These are phyloP conservation scores for Aspergillus ustus DNA, from an alignment of 2,329 filamentous ascomycete species.

Conservation along the genomic window DNA sequence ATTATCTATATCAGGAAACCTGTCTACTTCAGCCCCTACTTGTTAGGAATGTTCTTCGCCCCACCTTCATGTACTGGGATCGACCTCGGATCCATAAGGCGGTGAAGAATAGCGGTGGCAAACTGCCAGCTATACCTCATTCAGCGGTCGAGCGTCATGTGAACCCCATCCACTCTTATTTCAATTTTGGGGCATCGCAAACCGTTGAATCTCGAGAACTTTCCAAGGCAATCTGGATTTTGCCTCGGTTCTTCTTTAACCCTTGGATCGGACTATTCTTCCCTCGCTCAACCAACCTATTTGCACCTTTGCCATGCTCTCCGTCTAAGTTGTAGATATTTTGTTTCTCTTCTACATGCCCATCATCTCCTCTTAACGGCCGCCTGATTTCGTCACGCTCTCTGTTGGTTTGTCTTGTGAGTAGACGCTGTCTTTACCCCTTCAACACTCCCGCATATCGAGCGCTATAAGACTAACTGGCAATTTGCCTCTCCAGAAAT, in stretches of 20 bases:
- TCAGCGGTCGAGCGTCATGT: constrained; percentile 13
- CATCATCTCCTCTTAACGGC: constrained; percentile 10
- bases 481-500: neutral
- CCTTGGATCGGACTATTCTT: constrained; percentile 16
- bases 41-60: neutral
- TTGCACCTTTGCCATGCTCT: constrained; percentile 21
- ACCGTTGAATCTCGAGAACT: constrained; percentile 4
- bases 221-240: neutral
- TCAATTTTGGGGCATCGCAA: constrained; percentile 4
- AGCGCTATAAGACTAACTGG: neutral
- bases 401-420: constrained; percentile 11
- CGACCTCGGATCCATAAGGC: neutral
- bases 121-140: constrained; percentile 4
- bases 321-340: constrained; percentile 17
- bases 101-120: constrained; percentile 16
- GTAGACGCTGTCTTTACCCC: constrained; percentile 4
- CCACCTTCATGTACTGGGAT: neutral
- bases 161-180: neutral
- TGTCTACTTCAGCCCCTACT: neutral
- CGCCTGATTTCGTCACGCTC: constrained; percentile 23
- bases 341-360: constrained; percentile 2
- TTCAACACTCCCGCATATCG: neutral
- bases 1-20: too few relatives aligned
- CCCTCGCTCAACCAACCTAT: neutral
- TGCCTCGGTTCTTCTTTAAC: constrained; percentile 2